Evolutionary conservation across 2,329 filamentous ascomycete genomes (phyloP).

Genomic region (Talaromyces sp.): DNA sequence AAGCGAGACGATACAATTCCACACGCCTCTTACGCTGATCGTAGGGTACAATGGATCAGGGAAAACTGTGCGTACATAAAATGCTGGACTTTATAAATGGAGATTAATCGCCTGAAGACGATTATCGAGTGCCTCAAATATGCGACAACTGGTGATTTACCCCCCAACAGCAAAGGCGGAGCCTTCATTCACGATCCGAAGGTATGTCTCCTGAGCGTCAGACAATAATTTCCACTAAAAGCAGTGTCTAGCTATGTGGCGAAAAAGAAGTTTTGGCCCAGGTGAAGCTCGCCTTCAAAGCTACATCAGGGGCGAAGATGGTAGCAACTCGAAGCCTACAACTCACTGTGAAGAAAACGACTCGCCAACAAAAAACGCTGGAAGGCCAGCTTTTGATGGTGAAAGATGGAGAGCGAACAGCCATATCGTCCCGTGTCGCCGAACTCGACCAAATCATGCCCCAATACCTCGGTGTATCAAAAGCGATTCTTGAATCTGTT

Average conservation of each 20-base stretch:
- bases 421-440: slow-evolving; percentile 71
- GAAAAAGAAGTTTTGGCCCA: slow-evolving; percentile 88
- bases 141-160: slow-evolving; percentile 88
- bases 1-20: slow-evolving; percentile 77
- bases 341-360: slow-evolving; percentile 77
- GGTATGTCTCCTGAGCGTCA: slow-evolving; percentile 33
- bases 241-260: slow-evolving; percentile 55
- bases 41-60: slow-evolving; percentile 96
- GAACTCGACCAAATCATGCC: slow-evolving; percentile 83
- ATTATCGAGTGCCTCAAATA: slow-evolving; percentile 99
- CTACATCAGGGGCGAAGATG: slow-evolving; percentile 70
- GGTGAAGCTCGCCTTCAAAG: slow-evolving; percentile 82
- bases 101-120: slow-evolving; percentile 45
- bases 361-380: slow-evolving; percentile 71
- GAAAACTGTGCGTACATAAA: slow-evolving; percentile 61
- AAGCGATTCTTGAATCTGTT: slow-evolving; percentile 84
- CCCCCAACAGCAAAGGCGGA: slow-evolving; percentile 80
- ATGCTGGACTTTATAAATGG: background rate
- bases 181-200: slow-evolving; percentile 98
- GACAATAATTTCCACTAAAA: slow-evolving; percentile 5
- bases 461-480: slow-evolving; percentile 79
- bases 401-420: slow-evolving; percentile 71
- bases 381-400: slow-evolving; percentile 72
- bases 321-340: slow-evolving; percentile 79
- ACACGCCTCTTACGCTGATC: slow-evolving; percentile 87